These are phyloP conservation scores for Diaporthe nobilis DNA, from an alignment of 2,329 filamentous ascomycete genomes.

Conservation along the genomic window DNA sequence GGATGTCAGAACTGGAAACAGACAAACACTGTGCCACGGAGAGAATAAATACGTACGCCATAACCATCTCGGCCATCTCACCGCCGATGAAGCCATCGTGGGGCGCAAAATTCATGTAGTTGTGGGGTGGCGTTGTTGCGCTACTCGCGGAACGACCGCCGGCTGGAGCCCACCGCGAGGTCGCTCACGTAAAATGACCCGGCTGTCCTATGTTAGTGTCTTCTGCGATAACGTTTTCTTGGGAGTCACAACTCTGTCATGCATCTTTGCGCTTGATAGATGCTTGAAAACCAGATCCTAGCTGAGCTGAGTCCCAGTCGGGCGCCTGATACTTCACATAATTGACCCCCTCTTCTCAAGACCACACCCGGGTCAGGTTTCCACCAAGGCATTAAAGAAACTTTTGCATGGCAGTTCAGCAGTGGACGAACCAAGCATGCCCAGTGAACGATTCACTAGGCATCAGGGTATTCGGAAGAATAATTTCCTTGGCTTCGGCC, in stretches of 20 bases:
- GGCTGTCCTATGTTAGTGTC: background rate
- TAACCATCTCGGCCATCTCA: slow-evolving; percentile 37
- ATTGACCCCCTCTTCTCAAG: background rate
- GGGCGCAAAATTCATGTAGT: background rate
- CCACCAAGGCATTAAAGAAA: background rate
- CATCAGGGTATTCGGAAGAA: background rate
- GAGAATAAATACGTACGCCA: slow-evolving; percentile 6
- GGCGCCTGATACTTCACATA: too few species aligned
- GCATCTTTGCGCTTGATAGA: background rate
- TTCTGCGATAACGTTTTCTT: background rate
- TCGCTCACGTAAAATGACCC: background rate
- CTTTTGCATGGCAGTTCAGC: background rate
- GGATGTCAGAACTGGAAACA: background rate
- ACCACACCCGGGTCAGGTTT: background rate
- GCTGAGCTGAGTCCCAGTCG: background rate
- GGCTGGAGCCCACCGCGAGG: background rate
- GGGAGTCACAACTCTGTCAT: background rate
- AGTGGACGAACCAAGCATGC: background rate
- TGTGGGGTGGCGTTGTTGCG: background rate
- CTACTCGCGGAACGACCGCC: background rate
- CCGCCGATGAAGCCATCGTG: slow-evolving; percentile 1
- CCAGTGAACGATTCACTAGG: background rate
- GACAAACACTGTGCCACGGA: background rate
- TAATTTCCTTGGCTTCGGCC: slow-evolving; percentile 3
- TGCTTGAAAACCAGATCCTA: background rate